Evolutionary conservation across 2,329 filamentous ascomycete genomes (phyloP).

Genomic region (Parafenestella ontariensis): DNA sequence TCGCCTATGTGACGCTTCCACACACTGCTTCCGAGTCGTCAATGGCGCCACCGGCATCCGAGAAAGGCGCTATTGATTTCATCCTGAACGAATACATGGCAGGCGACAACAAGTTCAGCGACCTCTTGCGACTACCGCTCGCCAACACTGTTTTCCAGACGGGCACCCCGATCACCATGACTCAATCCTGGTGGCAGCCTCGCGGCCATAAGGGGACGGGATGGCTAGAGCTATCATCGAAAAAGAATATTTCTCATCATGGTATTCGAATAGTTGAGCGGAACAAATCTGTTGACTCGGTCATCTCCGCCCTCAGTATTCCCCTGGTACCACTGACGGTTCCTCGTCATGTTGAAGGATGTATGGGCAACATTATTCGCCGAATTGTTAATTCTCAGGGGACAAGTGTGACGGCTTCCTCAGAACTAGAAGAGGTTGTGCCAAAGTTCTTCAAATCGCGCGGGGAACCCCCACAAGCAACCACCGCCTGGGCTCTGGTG

Average conservation of each 20-base stretch:
- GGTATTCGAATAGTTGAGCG: slow-evolving; percentile 16
- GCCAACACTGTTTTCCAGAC: slow-evolving; percentile 82
- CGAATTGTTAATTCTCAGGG: slow-evolving; percentile 60
- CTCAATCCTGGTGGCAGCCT: slow-evolving; percentile 30
- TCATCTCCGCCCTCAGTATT: slow-evolving; percentile 38
- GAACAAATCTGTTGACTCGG: not conserved
- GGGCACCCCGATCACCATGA: slow-evolving; percentile 54
- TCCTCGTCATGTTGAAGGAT: slow-evolving; percentile 67
- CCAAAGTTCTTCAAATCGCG: slow-evolving; percentile 62
- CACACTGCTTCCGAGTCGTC: slow-evolving; percentile 16
- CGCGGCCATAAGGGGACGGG: not conserved
- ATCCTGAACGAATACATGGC: slow-evolving; percentile 10
- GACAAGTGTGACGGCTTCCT: slow-evolving; percentile 66
- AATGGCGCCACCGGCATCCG: slow-evolving; percentile 5
- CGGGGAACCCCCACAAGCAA: slow-evolving; percentile 52
- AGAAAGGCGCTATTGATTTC: slow-evolving; percentile 38
- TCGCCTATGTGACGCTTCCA: slow-evolving; percentile 38
- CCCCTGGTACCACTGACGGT: slow-evolving; percentile 69
- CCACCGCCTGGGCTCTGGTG: slow-evolving; percentile 77
- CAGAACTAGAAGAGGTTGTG: slow-evolving; percentile 73
- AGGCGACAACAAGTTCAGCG: not conserved
- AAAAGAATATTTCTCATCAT: slow-evolving; percentile 22
- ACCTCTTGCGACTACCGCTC: slow-evolving; percentile 65
- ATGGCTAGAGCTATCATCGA: slow-evolving; percentile 13
- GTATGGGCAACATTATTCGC: slow-evolving; percentile 81